A percentile compares a stretch with the other conserved stretches of the same genome.
These are phyloP conservation scores for Ustanciosporium gigantosporum DNA, from an alignment of 1,284 basidiomycete genomes.

Conservation along the genomic window DNA sequence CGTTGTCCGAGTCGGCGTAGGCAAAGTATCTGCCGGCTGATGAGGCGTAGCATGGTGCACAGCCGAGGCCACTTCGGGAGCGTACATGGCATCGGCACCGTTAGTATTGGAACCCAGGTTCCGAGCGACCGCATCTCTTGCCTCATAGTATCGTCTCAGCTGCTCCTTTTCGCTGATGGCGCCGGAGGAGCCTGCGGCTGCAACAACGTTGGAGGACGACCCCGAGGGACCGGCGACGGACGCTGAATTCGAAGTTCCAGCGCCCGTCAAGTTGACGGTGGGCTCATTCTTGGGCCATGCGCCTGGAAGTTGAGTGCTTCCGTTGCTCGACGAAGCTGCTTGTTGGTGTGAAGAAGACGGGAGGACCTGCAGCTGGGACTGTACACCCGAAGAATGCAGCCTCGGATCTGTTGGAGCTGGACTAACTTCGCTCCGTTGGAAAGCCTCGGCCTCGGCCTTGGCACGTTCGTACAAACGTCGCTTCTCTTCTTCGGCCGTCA, in stretches of 20 bases:
- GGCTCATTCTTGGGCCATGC: slow-evolving; percentile 4
- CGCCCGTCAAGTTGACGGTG: too few relatives aligned
- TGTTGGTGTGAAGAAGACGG: slow-evolving; percentile 1
- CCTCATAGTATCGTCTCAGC: slow-evolving; percentile 46
- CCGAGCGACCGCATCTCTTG: slow-evolving; percentile 41
- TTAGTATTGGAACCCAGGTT: slow-evolving; percentile 1
- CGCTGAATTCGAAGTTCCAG: too few relatives aligned
- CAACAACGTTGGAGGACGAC: neutral
- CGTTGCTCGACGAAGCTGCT: slow-evolving; percentile 8
- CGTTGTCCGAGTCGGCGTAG: slow-evolving; percentile 5
- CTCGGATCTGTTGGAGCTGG: neutral
- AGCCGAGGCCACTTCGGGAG: slow-evolving; percentile 27
- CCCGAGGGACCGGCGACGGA: neutral
- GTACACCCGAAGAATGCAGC: neutral
- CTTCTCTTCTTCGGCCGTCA: slow-evolving; percentile 51
- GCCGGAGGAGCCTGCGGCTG: neutral
- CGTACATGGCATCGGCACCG: slow-evolving; percentile 4
- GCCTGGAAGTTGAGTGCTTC: slow-evolving; percentile 8
- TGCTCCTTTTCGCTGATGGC: slow-evolving; percentile 44
- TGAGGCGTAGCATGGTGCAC: slow-evolving; percentile 26
- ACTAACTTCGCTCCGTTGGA: slow-evolving; percentile 30
- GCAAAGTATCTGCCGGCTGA: slow-evolving; percentile 17
- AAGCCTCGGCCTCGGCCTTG: slow-evolving; percentile 40
- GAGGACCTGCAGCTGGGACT: neutral
- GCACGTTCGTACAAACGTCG: slow-evolving; percentile 44